These are phyloP conservation scores for Mariannaea sp. DNA, from an alignment of 2,329 filamentous ascomycete species.

Conservation along the genomic window DNA sequence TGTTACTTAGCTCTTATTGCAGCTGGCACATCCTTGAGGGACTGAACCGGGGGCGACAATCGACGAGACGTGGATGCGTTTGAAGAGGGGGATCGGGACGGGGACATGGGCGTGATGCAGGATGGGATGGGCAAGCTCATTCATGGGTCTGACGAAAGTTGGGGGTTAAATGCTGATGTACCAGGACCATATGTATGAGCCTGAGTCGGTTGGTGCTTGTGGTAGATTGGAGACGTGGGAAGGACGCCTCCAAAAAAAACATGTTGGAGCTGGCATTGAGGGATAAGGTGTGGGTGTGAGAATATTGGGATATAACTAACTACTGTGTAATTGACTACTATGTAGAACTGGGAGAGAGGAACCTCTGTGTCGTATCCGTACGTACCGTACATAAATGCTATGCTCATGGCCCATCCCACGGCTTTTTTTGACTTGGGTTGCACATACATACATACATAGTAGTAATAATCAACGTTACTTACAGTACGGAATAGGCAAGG, in stretches of 20 bases:
- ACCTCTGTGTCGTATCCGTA: background rate
- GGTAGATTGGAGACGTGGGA: constrained; percentile 5
- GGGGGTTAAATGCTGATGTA: constrained; percentile 8
- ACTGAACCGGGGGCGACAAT: constrained; percentile 12
- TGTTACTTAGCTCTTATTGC: constrained; percentile 1
- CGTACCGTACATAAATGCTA: constrained; percentile 2
- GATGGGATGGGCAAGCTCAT: constrained; percentile 3
- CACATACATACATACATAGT: too few relatives aligned
- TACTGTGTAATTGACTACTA: background rate
- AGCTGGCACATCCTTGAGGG: constrained; percentile 9
- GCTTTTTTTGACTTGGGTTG: too few relatives aligned
- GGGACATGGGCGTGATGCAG: constrained; percentile 11
- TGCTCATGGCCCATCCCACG: background rate
- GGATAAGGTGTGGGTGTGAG: background rate
- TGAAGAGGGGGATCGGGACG: constrained; percentile 1
- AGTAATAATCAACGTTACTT: too few relatives aligned
- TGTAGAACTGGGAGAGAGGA: constrained; percentile 1
- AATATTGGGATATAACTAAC: too few relatives aligned
- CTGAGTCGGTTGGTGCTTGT: constrained; percentile 3
- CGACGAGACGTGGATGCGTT: constrained; percentile 3
- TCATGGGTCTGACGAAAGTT: constrained; percentile 1
- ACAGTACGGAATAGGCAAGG: too few relatives aligned
- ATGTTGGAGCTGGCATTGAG: constrained; percentile 10
- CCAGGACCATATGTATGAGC: too few relatives aligned
- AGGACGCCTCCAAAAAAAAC: constrained; percentile 7